Evolutionary conservation across 106 monocot genomes (phyloP).

Genomic region (Ottelia alismoides): DNA sequence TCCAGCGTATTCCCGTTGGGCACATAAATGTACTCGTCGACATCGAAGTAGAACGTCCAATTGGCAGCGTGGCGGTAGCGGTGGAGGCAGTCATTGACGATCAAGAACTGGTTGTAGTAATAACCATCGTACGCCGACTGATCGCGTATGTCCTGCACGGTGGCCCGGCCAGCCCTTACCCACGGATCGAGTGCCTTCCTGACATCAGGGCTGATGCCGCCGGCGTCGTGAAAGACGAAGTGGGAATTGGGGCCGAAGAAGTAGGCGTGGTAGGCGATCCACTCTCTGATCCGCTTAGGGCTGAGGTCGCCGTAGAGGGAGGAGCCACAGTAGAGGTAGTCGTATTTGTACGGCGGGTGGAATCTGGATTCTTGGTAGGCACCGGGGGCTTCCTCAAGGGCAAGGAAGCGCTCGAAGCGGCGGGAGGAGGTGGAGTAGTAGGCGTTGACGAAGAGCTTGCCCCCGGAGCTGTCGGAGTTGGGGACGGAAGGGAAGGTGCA

Average conservation of each 20-base stretch:
- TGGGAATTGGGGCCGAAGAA: too few relatives aligned
- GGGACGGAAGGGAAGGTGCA: conserved; percentile 64
- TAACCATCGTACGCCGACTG: conserved; percentile 65
- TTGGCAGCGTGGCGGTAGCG: conserved; percentile 74
- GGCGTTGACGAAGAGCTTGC: too few relatives aligned
- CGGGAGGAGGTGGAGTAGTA: conserved; percentile 33
- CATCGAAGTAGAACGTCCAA: conserved; percentile 88
- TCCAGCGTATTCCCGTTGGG: conserved; percentile 40
- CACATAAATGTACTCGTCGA: conserved; percentile 74
- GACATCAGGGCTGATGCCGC: conserved; percentile 38
- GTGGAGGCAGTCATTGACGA: conserved; percentile 86
- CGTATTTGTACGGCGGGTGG: too few relatives aligned
- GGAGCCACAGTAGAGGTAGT: too few relatives aligned
- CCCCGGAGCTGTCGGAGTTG: conserved; percentile 72
- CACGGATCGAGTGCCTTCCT: conserved; percentile 48
- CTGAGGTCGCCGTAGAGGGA: conserved; percentile 60
- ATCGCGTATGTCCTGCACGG: conserved; percentile 56
- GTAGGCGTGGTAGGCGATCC: too few relatives aligned
- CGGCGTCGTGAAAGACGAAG: too few relatives aligned
- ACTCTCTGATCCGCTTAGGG: conserved; percentile 54
- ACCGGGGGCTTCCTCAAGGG: too few relatives aligned
- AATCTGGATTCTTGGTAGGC: too few relatives aligned
- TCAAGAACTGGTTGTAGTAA: conserved; percentile 80
- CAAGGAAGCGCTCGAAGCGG: conserved; percentile 46
- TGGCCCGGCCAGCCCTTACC: conserved; percentile 53